Evolutionary conservation across 2,329 filamentous ascomycete species (phyloP), one percentile per base, ranked within the genome.

Genomic region (Penicillium sp.): DNA sequence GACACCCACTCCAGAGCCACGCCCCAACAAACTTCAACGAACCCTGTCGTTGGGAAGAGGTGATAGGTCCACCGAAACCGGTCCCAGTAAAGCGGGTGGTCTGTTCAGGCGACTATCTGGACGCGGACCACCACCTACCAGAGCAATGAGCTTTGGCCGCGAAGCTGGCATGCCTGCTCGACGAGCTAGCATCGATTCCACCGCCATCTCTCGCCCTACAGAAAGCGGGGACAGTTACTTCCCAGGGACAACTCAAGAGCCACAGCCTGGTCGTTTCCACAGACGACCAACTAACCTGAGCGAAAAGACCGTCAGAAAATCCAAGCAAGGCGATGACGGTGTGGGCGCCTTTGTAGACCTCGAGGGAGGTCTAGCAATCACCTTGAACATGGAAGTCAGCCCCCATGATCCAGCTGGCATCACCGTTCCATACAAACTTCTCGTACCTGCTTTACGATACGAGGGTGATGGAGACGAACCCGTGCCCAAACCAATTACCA

Each of bases 371-470:
- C 79, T 99, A 10, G 92, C 97, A 63, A 88, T 99, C 35, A 90
- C 87, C 50, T 77, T 99, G 44, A 96, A 97, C 67, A 87, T 96
- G 61, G 95, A 99, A 76, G 86, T 97, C 60, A 92, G 89, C 67
- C 85, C 90, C 45, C 87, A 86, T 61, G 92, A 99, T 67, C 93
- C 95, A 0, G 84, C 90, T 0, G 96, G 95, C 14, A 92, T 91
- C 62, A 99, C 95, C 0, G 85, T 87, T 50, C 91, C 92, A 9
- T 99, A 99, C 73, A 83, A 92, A 39, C 78, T 99, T 5, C 82
- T 98, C 1, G 88, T 99, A 5, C 95, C 96, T 11, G 86, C 87
- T 53, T 78, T 99, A 51, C 77, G 77, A 66, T 87, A 78, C 58
- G 75, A 80, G n/a, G 78, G 76, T 7, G 66, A 62, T n/a, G 70